These are phyloP conservation scores for Diutina siamensis DNA, from an alignment of 1,139 yeast genomes.

Conservation along the genomic window DNA sequence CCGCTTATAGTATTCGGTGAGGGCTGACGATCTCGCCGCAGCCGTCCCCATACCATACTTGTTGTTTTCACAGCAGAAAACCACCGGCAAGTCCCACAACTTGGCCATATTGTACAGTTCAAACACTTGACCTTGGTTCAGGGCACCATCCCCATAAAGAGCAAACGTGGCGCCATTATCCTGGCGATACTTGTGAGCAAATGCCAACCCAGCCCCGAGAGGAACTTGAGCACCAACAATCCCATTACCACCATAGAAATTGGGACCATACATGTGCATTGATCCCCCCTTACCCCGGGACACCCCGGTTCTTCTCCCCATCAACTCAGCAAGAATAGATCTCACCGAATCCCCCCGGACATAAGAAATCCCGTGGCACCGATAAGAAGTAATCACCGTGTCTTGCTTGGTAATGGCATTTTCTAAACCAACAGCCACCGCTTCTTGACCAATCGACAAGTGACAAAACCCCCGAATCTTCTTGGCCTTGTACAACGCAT, in stretches of 20 bases:
- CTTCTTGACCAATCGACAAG: conserved; percentile 98
- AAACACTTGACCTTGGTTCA: conserved; percentile 98
- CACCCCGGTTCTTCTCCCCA: conserved; percentile 94
- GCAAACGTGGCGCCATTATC: conserved; percentile 77
- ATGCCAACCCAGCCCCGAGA: conserved; percentile 93
- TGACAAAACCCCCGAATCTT: conserved; percentile 98
- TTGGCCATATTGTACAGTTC: conserved; percentile 98
- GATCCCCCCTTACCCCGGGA: conserved; percentile 98
- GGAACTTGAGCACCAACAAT: conserved; percentile 99
- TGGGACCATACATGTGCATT: conserved; percentile 95
- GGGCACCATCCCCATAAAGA: conserved; percentile 97
- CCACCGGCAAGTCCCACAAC: conserved; percentile 91
- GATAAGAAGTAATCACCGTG: conserved; percentile 88
- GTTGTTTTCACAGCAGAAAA: conserved; percentile 96
- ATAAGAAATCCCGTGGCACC: conserved; percentile 97
- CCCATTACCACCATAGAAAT: conserved; percentile 98
- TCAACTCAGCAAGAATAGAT: conserved; percentile 84
- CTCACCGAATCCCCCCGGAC: conserved; percentile 92
- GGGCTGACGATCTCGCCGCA: conserved; percentile 91
- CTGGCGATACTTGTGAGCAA: conserved; percentile 88
- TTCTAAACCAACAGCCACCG: conserved; percentile 97
- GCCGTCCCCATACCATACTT: conserved; percentile 99
- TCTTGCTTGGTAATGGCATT: conserved; percentile 79
- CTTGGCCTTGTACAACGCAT: conserved; percentile 95
- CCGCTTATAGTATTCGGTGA: conserved; percentile 95